Evolutionary conservation across 495 filamentous ascomycete genomes (phyloP), one percentile per base, ranked within the genome.

Genomic region (Corynascus novoguineensis): DNA sequence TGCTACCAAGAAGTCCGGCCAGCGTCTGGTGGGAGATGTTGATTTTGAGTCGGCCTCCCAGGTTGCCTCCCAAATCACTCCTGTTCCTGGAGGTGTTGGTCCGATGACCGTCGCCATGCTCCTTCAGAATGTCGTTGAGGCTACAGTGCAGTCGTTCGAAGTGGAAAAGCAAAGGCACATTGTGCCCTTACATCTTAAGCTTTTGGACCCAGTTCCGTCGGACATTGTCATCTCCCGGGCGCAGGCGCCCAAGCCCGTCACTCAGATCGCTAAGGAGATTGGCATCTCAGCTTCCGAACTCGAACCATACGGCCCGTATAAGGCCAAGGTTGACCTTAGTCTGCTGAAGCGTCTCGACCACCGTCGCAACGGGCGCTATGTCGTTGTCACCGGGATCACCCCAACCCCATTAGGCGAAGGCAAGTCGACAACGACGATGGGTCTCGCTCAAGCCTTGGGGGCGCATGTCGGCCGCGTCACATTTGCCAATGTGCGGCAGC

Each of bases 51-150:
- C 88, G 50, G 92, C 90, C 37, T 81, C 80, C 17, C 78, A 93
- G 64, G 86, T 96, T 44, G 93, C 91, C 21, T 96, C 91, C n/a
- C 83, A 87, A 59, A 97, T 98, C 64, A 98, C 95, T 1, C 93
- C 93, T 2, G 93, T 98, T 32, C 93, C 95, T 1, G 93, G 93
- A 57, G 93, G 93, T 67, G 93, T 97, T 55, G 93, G 93, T 4
- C 93, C 93, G 35, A 97, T 97, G 92, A 98, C 93, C 12, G 90
- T 98, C 50, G 93, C 93, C 31, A 97, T 97, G 87, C 80, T 98
- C 17, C 69, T 98, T 57, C 86, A 96, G 71, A 98, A 98, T 67
- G 91, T 97, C 24, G 86, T 97, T 35, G 83, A 88, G 60, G 81
- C 91, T 21, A 85, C 92, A 28, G 87, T 84, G 27, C 74, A 79